Base-by-base conservation (phyloP, 1,139 yeast genomes). In the Lodderomyces margitis region DNA sequence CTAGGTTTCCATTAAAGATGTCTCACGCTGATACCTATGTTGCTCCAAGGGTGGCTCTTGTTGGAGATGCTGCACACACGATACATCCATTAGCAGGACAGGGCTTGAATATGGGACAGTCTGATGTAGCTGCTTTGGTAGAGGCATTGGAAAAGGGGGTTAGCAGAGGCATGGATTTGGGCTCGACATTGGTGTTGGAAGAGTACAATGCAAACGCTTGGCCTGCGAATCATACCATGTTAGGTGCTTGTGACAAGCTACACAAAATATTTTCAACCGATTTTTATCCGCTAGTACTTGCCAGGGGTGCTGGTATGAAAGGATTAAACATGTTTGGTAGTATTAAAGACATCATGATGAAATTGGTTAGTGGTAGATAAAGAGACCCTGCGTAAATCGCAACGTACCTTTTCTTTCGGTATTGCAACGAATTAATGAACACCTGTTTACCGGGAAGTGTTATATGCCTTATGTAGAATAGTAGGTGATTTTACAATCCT, bases 31-130 rank as follows among this genome's bases (percentile, higher is more conserved):
- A 92, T 55, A 78, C 87, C 1, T 92, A 94, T 58, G 80, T 87
- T 12, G 79, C 81, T 1, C 91, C 87, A 4, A 73, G 98, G 51
- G 77, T 91, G 25, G 98, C 98, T 0, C 69, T 92, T 16, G 85
- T 92, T 8, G 98, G 99, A 16, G 99, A 92, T 63, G 98, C 99
- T 1, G 98, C 98, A 0, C 99, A 92, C 54, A 85, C 98, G 0
- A 87, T 96, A 1, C 98, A 92, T 60, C 98, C 99, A 2, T 71
- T 92, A 46, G 98, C 98, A 2, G 99, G 99, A 4, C 98, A 94
- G 64, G 98, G 99, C 12, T 75, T 92, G 46, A 92, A 92, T 60
- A 89, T 92, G 96, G 98, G 98, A n/a, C 97, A 91, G 60, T 82
- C 85, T 27, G 99, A 92, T 57, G 96, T 87, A 2, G 82, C 82